phyloP scores from a whole-genome alignment of 306 rosid species.

The Corylus avellana region DNA sequence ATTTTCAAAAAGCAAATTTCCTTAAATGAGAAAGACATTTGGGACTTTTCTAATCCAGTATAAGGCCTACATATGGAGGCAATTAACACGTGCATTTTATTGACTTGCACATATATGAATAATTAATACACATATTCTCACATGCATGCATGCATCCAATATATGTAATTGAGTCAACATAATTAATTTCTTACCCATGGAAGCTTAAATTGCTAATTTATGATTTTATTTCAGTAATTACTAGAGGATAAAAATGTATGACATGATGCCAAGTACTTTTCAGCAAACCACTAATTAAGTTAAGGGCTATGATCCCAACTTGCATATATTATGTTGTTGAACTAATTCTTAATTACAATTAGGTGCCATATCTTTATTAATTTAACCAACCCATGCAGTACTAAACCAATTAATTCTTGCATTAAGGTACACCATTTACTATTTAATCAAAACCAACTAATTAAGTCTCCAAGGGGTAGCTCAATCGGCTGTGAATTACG shows the following conservation, averaged over 20 bases:
- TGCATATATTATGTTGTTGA: background rate
- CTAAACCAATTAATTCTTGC: background rate
- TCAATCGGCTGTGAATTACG: too few relatives aligned
- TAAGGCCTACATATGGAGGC: background rate
- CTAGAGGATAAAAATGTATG: background rate
- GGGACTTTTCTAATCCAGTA: background rate
- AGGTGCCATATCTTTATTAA: too few relatives aligned
- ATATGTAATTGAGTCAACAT: background rate
- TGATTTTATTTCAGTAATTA: background rate
- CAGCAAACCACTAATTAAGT: background rate
- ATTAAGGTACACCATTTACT: too few relatives aligned
- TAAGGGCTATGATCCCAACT: background rate
- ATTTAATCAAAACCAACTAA: too few relatives aligned
- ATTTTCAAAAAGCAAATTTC: background rate
- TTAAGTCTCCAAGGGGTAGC: too few relatives aligned
- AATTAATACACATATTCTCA: background rate
- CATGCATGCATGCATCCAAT: background rate
- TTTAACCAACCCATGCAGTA: too few relatives aligned
- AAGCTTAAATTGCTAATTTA: background rate
- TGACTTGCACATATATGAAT: background rate
- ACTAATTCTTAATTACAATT: background rate
- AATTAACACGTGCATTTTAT: background rate
- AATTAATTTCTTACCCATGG: background rate
- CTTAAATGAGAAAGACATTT: background rate
- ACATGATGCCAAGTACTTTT: background rate